Base-by-base conservation (phyloP, 495 filamentous ascomycete species). In the Podospora bellae-mahoneyi region DNA sequence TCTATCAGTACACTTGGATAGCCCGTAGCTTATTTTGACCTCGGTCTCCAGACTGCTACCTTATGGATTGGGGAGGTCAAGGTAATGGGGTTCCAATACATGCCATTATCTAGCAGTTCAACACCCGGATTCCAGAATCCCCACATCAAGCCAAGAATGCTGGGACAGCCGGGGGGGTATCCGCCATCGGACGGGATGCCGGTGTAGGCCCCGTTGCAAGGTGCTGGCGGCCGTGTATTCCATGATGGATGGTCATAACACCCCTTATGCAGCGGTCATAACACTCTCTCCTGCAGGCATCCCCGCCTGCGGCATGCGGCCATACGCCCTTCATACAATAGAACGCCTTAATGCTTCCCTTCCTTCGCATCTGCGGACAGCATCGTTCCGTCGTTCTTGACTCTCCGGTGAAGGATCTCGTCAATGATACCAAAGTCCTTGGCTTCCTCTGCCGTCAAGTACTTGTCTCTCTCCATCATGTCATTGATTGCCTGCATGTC, bases 401-500 rank as follows among this genome's bases (percentile, higher is more conserved):
- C 72, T 66, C 84, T 82, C 69, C 80, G 78, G 26, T 78, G 85
- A 65, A 99, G 73, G 64, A 99, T 93, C 78, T 94, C 87, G 83
- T 99, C 95, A 32, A 99, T 85, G 72, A 99, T 89, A 0, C 95
- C 95, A 78, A 96, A 83, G 26, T 95, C 91, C 76, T 92, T 81
- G 18, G 95, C 94, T 79, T 97, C 94, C 55, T 90, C 76, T 3
- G 93, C 94, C 63, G 90, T 89, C 87, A 98, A 88, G 72, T 97
- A 97, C 71, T 93, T 92, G 79, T 99, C 95, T 64, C 95, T 80
- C 84, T 99, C 95, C 93, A 99, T 97, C 75, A 97, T 80, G 79
- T 87, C 91, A 84, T 96, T 95, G 76, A 97, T 88, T 64, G 94
- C 92, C 64, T 92, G 88, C 67, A 97, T 78, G 59, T 76, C 77